Evolutionary conservation across 495 filamentous ascomycete species (phyloP), one percentile per base, ranked within the genome.

Genomic region (Penicillium parvum): DNA sequence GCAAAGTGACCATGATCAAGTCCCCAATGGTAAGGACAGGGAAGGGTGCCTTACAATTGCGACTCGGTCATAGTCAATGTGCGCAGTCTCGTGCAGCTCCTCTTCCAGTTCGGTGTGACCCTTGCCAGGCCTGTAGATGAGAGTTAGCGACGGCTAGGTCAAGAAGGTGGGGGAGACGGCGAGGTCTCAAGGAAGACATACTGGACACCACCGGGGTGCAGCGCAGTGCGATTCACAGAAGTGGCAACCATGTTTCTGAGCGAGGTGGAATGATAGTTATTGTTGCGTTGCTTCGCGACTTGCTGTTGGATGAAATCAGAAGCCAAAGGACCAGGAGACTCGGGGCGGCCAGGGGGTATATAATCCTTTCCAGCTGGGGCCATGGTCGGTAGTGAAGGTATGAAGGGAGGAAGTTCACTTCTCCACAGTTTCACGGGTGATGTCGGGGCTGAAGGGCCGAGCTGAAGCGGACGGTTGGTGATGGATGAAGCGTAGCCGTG

Each of bases 41-140:
- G 27, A 29, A 36, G 22, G 28, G 11, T 29, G 28, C 16, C 84
- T 61, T 75, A 95, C 90, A 75, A 98, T 98, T 44, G 94, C 86
- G 55, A 98, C 92, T 55, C 94, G 85, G 70, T 96, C 87, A 64
- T 97, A 98, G 81, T 98, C 92, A 71, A 98, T 97, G 77, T 97
- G 90, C 54, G 92, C 94, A 65, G 87, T 90, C 71, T 97, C 89
- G 66, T 97, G 91, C 29, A 98, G 83, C 66, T 96, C 89, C 74
- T 96, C 90, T 71, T 97, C 90, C 40, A 96, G 79, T 65, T 96
- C 91, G 21, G 90, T 96, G 79, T 96, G 90, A 60, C 92, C 84
- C 55, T 74, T 73, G 64, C 84, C 75, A 25, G 90, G 86, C 62
- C 89, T 94, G 11, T 16, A 60, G 41, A 28, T 35, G 41, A 38